phyloP scores from a whole-genome alignment of 2,329 filamentous ascomycete species.

The Phyllosticta paracitricarpa region DNA sequence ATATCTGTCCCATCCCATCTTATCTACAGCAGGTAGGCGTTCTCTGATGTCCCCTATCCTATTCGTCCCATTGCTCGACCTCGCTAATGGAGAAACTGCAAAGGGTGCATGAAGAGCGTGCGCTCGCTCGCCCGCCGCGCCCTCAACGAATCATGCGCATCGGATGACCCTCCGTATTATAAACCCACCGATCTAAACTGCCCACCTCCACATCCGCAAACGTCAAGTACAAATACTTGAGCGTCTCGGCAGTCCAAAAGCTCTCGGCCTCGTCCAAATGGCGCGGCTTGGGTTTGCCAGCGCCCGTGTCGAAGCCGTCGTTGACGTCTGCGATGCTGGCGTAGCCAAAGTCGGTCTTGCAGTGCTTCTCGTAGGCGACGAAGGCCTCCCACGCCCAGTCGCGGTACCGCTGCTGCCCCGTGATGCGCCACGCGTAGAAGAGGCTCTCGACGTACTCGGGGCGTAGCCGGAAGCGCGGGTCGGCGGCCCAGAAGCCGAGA shows the following conservation, averaged over 20 bases:
- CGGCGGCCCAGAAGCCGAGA: conserved; percentile 25
- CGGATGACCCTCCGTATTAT: conserved; percentile 34
- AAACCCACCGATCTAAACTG: conserved; percentile 33
- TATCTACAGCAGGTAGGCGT: too few species aligned
- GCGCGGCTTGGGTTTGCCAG: conserved; percentile 14
- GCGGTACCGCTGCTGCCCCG: conserved; percentile 29
- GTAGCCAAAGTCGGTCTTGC: conserved; percentile 30
- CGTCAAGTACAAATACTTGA: conserved; percentile 33
- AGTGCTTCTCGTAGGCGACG: conserved; percentile 25
- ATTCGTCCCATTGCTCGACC: too few species aligned
- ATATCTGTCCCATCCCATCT: too few species aligned
- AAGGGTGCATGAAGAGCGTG: too few species aligned
- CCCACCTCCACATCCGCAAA: conserved; percentile 26
- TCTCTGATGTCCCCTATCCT: too few species aligned
- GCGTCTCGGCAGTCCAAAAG: conserved; percentile 31
- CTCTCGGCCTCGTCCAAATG: conserved; percentile 31
- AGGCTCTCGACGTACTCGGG: conserved; percentile 32
- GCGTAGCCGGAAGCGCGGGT: conserved; percentile 25
- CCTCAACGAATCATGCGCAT: conserved; percentile 27
- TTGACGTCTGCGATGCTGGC: conserved; percentile 28
- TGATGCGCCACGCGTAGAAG: conserved; percentile 33
- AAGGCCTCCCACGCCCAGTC: conserved; percentile 35
- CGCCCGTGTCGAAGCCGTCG: conserved; percentile 10
- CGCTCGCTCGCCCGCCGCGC: too few species aligned
- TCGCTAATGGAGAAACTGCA: too few species aligned